These are phyloP conservation scores for Camelina hispida DNA, from an alignment of 345 rosid genomes.

Conservation along the genomic window DNA sequence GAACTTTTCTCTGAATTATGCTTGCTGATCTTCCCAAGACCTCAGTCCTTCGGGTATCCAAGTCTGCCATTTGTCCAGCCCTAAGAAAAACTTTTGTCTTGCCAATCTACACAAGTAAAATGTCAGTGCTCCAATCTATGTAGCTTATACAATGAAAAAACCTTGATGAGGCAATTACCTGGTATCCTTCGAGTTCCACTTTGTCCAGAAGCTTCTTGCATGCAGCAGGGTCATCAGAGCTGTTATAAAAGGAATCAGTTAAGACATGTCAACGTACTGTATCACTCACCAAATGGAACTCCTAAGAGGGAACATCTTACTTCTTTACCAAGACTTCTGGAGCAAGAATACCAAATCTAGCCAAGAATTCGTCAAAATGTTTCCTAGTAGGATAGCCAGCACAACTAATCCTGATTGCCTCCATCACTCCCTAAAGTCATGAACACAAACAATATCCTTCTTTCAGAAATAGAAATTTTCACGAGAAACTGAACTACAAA, in stretches of 20 bases:
- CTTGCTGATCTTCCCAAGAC: slow-evolving; percentile 79
- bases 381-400: slow-evolving; percentile 98
- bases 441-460: slow-evolving; percentile 14
- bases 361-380: slow-evolving; percentile 85
- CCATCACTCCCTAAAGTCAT: slow-evolving; percentile 91
- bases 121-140: slow-evolving; percentile 10
- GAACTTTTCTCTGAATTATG: slow-evolving; percentile 93
- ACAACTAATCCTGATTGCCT: slow-evolving; percentile 98
- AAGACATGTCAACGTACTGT: background rate
- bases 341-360: slow-evolving; percentile 90
- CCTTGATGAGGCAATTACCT: slow-evolving; percentile 57
- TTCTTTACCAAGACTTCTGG: slow-evolving; percentile 84
- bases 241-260: slow-evolving; percentile 44
- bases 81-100: slow-evolving; percentile 48
- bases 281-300: slow-evolving; percentile 15
- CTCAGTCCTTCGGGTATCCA: slow-evolving; percentile 50
- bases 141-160: slow-evolving; percentile 24
- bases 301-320: slow-evolving; percentile 47
- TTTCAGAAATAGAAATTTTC: background rate
- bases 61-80: slow-evolving; percentile 52
- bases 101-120: slow-evolving; percentile 42
- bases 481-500: slow-evolving; percentile 17
- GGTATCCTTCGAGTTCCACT: slow-evolving; percentile 86
- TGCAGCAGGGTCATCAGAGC: slow-evolving; percentile 87
- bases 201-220: slow-evolving; percentile 90